Evolutionary conservation across 1,284 basidiomycete species (phyloP).

Genomic region (Hemileia vastatrix): DNA sequence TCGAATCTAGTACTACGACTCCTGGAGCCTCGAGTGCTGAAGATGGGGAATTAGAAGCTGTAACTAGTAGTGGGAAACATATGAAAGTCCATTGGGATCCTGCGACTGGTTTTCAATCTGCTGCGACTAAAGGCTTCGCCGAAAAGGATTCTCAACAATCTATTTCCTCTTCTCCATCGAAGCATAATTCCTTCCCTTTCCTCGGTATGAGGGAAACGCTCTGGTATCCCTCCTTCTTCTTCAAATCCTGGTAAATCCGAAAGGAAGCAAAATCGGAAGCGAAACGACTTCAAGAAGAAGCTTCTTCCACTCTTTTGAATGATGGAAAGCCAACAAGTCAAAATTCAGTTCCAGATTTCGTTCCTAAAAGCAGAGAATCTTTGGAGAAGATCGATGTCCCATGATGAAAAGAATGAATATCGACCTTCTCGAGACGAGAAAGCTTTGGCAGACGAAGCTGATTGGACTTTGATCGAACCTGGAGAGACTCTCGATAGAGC

Average conservation of each 20-base stretch:
- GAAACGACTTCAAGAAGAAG: not conserved
- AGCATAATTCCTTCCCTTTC: not conserved
- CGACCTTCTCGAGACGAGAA: not conserved
- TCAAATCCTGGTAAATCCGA: no score
- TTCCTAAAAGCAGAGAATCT: conserved; percentile 11
- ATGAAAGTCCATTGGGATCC: not conserved
- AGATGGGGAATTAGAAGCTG: not conserved
- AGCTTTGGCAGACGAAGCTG: not conserved
- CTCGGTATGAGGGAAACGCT: not conserved
- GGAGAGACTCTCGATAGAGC: conserved; percentile 16
- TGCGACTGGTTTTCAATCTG: not conserved
- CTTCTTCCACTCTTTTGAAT: not conserved
- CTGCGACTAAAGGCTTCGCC: not conserved
- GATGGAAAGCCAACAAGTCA: not conserved
- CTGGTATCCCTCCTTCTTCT: no score
- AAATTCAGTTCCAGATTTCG: not conserved
- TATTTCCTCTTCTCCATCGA: not conserved
- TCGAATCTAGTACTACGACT: not conserved
- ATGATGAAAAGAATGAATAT: conserved; percentile 21
- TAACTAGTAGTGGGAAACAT: not conserved
- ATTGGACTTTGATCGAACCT: conserved; percentile 31
- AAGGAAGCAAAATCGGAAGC: no score
- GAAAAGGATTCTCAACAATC: not conserved
- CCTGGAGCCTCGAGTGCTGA: not conserved
- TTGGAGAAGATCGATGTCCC: conserved; percentile 15